Conservation (phyloP, 345 rosid genomes). For the Ricinus communis region DNA sequence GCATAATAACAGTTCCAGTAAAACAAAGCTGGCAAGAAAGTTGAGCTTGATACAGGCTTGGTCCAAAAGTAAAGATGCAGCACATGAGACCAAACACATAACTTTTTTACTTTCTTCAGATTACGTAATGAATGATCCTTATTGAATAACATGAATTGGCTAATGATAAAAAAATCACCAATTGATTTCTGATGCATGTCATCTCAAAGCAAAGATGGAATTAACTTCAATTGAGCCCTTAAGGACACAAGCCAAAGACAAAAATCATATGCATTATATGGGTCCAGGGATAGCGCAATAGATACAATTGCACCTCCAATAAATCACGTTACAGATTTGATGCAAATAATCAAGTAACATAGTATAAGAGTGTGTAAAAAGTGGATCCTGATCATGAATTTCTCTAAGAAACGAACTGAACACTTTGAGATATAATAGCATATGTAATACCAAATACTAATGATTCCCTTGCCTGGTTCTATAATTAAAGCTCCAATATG, state of each 20-base stretch:
- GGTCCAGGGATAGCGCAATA: neutral
- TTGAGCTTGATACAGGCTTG: too few relatives aligned
- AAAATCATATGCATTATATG: neutral
- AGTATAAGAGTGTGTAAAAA: neutral
- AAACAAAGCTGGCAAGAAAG: too few relatives aligned
- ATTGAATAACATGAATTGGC: neutral
- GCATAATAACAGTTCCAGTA: too few relatives aligned
- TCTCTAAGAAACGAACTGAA: neutral
- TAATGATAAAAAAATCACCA: neutral
- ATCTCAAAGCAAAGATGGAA: neutral
- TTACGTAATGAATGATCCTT: neutral
- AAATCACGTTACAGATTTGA: neutral
- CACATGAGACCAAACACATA: neutral
- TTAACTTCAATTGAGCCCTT: neutral
- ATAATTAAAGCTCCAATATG: slow-evolving; percentile 81
- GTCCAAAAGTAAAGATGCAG: too few relatives aligned
- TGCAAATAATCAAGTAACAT: neutral
- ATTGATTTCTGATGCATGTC: neutral
- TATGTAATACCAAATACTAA: neutral
- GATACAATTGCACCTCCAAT: neutral
- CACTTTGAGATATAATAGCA: neutral
- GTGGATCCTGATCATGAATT: neutral
- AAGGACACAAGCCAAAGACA: neutral
- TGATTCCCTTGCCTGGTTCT: slow-evolving; percentile 74
- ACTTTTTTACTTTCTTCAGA: slow-evolving; percentile 2